Conservation (phyloP, 169 alveolate genomes). For the Plasmodium chabaudi region DNA sequence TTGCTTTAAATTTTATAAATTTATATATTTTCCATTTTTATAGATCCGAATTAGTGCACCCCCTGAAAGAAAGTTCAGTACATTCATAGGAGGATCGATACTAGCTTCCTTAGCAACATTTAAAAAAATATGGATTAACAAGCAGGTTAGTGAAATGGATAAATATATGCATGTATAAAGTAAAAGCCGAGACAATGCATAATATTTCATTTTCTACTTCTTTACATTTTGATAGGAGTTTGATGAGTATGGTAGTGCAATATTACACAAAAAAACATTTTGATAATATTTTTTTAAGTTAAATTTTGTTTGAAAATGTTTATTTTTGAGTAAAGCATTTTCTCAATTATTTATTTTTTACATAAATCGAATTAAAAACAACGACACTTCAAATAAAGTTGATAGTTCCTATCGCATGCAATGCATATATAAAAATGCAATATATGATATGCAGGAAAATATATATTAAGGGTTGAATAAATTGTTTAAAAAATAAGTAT, state of each 20-base stretch:
- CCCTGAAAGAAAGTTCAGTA: slow-evolving; percentile 68
- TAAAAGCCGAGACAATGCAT: too few species aligned
- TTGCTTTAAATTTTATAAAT: not conserved
- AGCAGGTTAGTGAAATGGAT: slow-evolving; percentile 14
- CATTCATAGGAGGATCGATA: slow-evolving; percentile 72
- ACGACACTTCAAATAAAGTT: too few species aligned
- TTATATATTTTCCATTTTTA: not conserved
- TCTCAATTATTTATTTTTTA: too few species aligned
- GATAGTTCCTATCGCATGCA: too few species aligned
- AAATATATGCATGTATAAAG: too few species aligned
- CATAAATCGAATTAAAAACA: too few species aligned
- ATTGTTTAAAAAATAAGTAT: too few species aligned
- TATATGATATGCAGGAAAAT: too few species aligned
- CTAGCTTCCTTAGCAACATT: slow-evolving; percentile 67
- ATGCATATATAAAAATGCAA: too few species aligned
- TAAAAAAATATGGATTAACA: slow-evolving; percentile 65
- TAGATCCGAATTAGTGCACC: slow-evolving; percentile 76
- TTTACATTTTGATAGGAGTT: slow-evolving; percentile 30
- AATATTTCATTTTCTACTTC: not conserved
- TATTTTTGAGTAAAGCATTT: too few species aligned
- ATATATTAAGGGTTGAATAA: too few species aligned
- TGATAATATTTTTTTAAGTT: slow-evolving; percentile 9
- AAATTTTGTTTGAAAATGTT: not conserved
- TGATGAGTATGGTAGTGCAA: slow-evolving; percentile 66
- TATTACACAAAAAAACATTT: slow-evolving; percentile 66